These are phyloP conservation scores for Beauveria rudraprayagi DNA, from an alignment of 2,329 filamentous ascomycete species.

Conservation along the genomic window DNA sequence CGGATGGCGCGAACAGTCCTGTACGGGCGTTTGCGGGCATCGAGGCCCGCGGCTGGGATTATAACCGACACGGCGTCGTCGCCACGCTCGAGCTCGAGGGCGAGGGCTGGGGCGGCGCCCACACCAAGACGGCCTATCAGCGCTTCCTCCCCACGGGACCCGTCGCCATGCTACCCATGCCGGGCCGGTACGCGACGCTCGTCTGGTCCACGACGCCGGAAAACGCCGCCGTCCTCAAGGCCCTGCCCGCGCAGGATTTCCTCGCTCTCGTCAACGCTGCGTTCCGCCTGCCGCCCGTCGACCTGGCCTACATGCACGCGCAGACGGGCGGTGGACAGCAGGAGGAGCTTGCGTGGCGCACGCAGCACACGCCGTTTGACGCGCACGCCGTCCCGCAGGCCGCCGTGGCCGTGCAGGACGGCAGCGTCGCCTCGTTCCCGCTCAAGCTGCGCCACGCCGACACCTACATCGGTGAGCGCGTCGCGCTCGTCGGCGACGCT, in stretches of 20 bases:
- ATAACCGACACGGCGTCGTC: constrained; percentile 81
- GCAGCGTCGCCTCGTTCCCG: constrained; percentile 81
- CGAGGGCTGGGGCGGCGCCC: constrained; percentile 44
- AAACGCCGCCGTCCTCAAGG: constrained; percentile 72
- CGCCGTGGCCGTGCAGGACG: constrained; percentile 64
- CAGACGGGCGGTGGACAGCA: constrained; percentile 44
- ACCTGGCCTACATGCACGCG: constrained; percentile 76
- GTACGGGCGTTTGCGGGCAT: constrained; percentile 87
- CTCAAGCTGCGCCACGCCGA: constrained; percentile 89
- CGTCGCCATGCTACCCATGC: constrained; percentile 83
- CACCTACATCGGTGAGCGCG: constrained; percentile 81
- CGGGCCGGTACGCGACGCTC: constrained; percentile 71
- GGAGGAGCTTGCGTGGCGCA: constrained; percentile 79
- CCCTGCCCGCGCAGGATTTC: constrained; percentile 64
- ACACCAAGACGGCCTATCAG: constrained; percentile 77
- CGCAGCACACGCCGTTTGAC: constrained; percentile 57
- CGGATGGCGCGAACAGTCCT: constrained; percentile 90
- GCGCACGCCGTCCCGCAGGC: constrained; percentile 53
- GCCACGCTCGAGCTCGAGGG: constrained; percentile 72
- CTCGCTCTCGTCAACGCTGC: constrained; percentile 85
- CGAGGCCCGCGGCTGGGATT: constrained; percentile 84
- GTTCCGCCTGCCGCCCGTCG: constrained; percentile 71
- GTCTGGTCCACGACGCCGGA: constrained; percentile 91
- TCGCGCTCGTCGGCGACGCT: constrained; percentile 87
- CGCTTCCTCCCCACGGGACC: constrained; percentile 90